Base-by-base conservation (phyloP, 2,329 filamentous ascomycete genomes). In the Fusarium sacchari region DNA sequence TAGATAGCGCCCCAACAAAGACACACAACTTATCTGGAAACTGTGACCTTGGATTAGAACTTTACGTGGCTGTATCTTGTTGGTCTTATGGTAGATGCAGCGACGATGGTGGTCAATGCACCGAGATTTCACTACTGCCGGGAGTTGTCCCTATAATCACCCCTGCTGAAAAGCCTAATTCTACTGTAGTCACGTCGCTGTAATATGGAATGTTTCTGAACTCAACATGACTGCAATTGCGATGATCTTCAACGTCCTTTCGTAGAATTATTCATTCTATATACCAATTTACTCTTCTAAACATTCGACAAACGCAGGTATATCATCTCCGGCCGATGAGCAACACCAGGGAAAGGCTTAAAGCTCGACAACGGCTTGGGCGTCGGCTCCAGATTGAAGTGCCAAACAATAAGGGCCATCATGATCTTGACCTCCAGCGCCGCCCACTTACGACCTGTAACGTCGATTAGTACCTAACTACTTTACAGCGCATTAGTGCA, bases 401-500 rank as follows among this genome's bases (percentile, higher is more conserved):
- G 56, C 56, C 56, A 59, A 59, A 59, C 30, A 5, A 59, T 49
- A 1, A 59, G 56, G 20, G 42, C 42, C 22, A 59, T 59, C 56
- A 59, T 59, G n/a, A 59, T 59, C 15, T 36, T 59, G 30, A 59
- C 40, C 20, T 59, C 56, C 4, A 59, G 42, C 5, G 39, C 56
- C 20, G 56, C 56, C 56, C 56, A 59, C 13, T 59, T 59, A 12
- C 56, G 56, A 1, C 56, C 56, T 58, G 3, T 9, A 30, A n/a
- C 17, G 4, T 0, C 3, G 4, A 22, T 58, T 4, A 58, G 42
- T 15, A 24, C n/a, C n/a, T n/a, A n/a, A n/a, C n/a, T n/a, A n/a
- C n/a, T n/a, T 12, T 6, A 36, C 6, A 28, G 22, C 4, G 4
- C 2, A 6, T 20, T 0, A 24, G 2, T 17, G 6, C 2, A 28